Base-by-base conservation (phyloP, 2,329 filamentous ascomycete species). In the Monilinia polystroma region DNA sequence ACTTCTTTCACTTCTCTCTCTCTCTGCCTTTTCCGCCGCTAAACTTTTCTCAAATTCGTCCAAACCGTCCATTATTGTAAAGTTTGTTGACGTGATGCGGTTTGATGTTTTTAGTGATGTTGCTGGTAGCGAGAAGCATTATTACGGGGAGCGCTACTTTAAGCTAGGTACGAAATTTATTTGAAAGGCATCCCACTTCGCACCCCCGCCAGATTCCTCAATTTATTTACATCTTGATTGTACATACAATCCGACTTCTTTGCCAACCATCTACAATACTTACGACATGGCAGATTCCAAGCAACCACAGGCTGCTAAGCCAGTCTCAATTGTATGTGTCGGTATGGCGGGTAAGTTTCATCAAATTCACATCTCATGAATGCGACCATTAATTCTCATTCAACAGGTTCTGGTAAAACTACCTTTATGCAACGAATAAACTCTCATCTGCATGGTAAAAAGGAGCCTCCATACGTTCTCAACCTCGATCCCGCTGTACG, bases 371-470 rank as follows among this genome's bases (percentile, higher is more conserved):
- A 49, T 26, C 29, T 43, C 18, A 58, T 60, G n/a, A 60, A 53
- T 23, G 29, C 41, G 65, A 32, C 32, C 58, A 35, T 32, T 66
- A 57, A 66, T 62, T 41, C 52, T n/a, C 63, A 29, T 16, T 18
- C 59, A 62, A 58, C 72, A 91, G 90, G 95, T 74, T 96, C 93
- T 20, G 95, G 95, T 75, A 99, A 99, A 83, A 99, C 95, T n/a
- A 99, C 96, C 0, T 99, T 99, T 77, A 98, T 99, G 94, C 94
- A 98, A 78, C 88, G 95, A 75, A 95, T 99, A 75, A 97, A 97
- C 78, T 90, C 94, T 0, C 86, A 99, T 77, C 88, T 99, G 4
- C 94, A 98, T 77, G 85, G 85, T 6, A 85, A 93, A 75, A 87
- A 89, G 67, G 85, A 89, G 23, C 88, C 92, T 1, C 95, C 96